Evolutionary conservation across 2,329 filamentous ascomycete species (phyloP).

Genomic region (Tetracladium maxilliforme): DNA sequence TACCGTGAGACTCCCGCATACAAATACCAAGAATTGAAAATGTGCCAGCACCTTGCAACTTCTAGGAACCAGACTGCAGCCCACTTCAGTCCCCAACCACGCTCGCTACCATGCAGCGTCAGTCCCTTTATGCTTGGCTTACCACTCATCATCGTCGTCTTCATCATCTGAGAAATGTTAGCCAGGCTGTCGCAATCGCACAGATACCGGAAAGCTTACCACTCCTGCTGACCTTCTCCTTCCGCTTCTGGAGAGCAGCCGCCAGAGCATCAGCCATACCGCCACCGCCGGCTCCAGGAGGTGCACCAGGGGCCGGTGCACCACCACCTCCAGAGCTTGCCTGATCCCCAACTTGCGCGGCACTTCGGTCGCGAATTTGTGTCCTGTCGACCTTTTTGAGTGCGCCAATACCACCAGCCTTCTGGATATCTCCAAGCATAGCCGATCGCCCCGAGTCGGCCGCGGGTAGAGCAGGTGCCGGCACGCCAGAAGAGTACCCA

Average conservation of each 20-base stretch:
- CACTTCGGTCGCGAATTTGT: conserved; percentile 60
- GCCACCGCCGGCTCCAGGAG: conserved; percentile 36
- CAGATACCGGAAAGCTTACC: conserved; percentile 46
- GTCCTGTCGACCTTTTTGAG: conserved; percentile 62
- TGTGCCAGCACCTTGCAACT: too few relatives aligned
- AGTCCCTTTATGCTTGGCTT: too few relatives aligned
- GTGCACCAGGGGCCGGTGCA: conserved; percentile 33
- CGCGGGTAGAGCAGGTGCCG: conserved; percentile 25
- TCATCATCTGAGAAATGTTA: conserved; percentile 50
- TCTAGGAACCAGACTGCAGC: too few relatives aligned
- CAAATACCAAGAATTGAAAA: too few relatives aligned
- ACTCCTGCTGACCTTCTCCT: conserved; percentile 87
- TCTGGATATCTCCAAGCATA: conserved; percentile 58
- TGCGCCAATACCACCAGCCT: conserved; percentile 47
- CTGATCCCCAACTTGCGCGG: conserved; percentile 36
- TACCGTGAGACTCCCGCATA: too few relatives aligned
- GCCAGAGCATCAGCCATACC: conserved; percentile 74
- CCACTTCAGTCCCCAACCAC: too few relatives aligned
- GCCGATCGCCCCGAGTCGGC: conserved; percentile 36
- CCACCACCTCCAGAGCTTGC: conserved; percentile 33
- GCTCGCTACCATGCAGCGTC: too few relatives aligned
- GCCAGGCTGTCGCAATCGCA: conserved; percentile 7
- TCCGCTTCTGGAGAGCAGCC: conserved; percentile 64
- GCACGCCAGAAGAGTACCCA: conserved; percentile 38
- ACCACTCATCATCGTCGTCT: conserved; percentile 64